Conservation (phyloP, 2,329 filamentous ascomycete species). For the Trichophyton mentagrophytes region DNA sequence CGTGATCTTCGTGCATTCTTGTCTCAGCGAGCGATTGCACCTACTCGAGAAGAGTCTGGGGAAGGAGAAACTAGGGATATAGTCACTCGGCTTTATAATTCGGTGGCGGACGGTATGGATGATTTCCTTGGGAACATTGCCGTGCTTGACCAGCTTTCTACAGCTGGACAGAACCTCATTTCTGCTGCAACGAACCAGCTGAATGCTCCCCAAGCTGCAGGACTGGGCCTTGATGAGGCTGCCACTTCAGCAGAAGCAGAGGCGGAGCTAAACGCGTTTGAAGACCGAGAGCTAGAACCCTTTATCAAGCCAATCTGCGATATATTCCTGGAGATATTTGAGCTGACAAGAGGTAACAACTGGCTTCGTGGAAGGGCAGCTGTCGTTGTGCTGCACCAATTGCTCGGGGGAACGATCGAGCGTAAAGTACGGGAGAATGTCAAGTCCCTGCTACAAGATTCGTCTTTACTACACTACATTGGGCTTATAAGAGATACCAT, state of each 20-base stretch:
- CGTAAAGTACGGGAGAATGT: slow-evolving; percentile 83
- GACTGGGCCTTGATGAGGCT: slow-evolving; percentile 23
- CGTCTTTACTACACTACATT: slow-evolving; percentile 64
- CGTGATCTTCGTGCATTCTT: slow-evolving; percentile 84
- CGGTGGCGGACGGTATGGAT: slow-evolving; percentile 94
- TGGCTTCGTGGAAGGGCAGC: slow-evolving; percentile 94
- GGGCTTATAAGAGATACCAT: slow-evolving; percentile 58
- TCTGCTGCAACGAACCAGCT: slow-evolving; percentile 42
- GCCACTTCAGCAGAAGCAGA: slow-evolving; percentile 59
- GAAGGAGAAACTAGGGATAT: slow-evolving; percentile 64
- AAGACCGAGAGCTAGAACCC: slow-evolving; percentile 74
- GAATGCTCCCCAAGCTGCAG: slow-evolving; percentile 19
- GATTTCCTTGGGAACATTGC: slow-evolving; percentile 94
- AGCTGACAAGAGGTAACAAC: slow-evolving; percentile 87
- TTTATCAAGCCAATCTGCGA: slow-evolving; percentile 99
- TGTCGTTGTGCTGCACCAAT: slow-evolving; percentile 88
- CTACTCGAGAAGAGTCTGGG: slow-evolving; percentile 44
- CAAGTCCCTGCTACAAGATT: slow-evolving; percentile 60
- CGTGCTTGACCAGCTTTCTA: slow-evolving; percentile 83
- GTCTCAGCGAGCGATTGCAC: slow-evolving; percentile 69
- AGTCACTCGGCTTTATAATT: slow-evolving; percentile 89
- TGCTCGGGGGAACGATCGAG: slow-evolving; percentile 91
- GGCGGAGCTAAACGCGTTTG: slow-evolving; percentile 85
- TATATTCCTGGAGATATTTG: slow-evolving; percentile 90
- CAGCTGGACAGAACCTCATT: slow-evolving; percentile 75